Evolutionary conservation across 306 rosid species (phyloP), one percentile per base, ranked within the genome.

Genomic region (Datisca glomerata): DNA sequence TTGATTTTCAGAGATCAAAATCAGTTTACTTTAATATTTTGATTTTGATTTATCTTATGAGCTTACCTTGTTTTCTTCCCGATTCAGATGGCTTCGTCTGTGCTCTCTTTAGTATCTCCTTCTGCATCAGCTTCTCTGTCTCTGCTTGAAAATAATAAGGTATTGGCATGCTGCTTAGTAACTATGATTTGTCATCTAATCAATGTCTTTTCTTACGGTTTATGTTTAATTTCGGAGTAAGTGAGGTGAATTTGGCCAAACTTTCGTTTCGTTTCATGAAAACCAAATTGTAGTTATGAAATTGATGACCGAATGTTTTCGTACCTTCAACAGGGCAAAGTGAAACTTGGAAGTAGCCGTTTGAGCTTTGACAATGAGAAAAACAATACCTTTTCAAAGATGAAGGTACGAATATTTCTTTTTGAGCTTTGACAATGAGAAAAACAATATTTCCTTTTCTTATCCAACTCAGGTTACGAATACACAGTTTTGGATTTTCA

Each of bases 71-170:
- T 5, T 27, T 2, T 29, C 12, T 27, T 9, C 19, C 11, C 3
- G 22, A 31, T 34, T 55, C 66, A 50, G 61, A 70, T 75, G 77
- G 72, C 93, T 38, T 76, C 96, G 12, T 52, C 86, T 4, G 7
- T 79, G 51, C 72, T 83, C 21, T 67, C 89, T 2, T 9, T 68
- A 13, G 74, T 76, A 59, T 73, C 74, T 5, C 41, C 64, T 9
- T 36, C 67, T 27, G 60, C 74, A 12, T 67, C 76, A 18, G 63
- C 78, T 43, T 76, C 94, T 15, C 57, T 72, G 0, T 67, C 80
- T 0, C 15, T 24, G 9, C 68, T 36, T 22, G 58, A 69, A 3
- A 54, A 53, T 29, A 75, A 37, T 55, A 79, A 71, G 85, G 94
- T 86, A 12, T 18, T 16, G 28, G 8, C 24, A 5, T 22, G 24